A percentile compares a stretch with the other conserved stretches of the same genome.
phyloP scores from a whole-genome alignment of 2,329 filamentous ascomycete genomes.

The Cryphonectria carpinicola region DNA sequence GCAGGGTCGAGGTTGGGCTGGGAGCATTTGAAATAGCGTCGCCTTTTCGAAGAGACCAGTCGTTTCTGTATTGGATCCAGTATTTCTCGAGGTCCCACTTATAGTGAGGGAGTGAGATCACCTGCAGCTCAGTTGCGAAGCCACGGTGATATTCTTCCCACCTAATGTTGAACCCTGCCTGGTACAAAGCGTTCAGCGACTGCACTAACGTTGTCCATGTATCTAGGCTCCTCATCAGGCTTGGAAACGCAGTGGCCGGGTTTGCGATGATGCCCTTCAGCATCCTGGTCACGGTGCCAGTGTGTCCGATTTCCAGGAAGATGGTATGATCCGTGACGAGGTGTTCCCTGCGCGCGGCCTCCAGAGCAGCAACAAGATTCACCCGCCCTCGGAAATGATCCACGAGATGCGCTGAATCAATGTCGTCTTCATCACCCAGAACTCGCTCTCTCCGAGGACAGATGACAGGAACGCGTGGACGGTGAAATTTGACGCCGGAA shows the following conservation, averaged over 20 bases:
- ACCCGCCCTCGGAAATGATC: neutral
- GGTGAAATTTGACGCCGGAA: neutral
- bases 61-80: slow-evolving; percentile 24
- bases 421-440: neutral
- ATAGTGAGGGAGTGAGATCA: slow-evolving; percentile 17
- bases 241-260: neutral
- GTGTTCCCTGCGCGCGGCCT: neutral
- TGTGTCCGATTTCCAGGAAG: slow-evolving; percentile 7
- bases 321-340: neutral
- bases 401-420: slow-evolving; percentile 1
- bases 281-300: neutral
- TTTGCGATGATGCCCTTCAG: neutral
- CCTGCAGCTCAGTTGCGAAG: neutral
- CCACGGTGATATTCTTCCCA: slow-evolving; percentile 18
- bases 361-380: neutral
- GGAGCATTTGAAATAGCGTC: slow-evolving; percentile 4
- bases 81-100: slow-evolving; percentile 22
- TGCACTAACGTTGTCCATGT: slow-evolving; percentile 10
- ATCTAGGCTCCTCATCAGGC: neutral
- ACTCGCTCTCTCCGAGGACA: neutral
- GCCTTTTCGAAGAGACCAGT: slow-evolving; percentile 22
- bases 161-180: neutral
- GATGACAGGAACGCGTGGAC: neutral
- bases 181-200: slow-evolving; percentile 9
- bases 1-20: neutral